Percentiles rank a stretch among this genome's conserved stretches.
Conservation (phyloP, 164 flowering plant genomes). For the Chimonanthus salicifolius region DNA sequence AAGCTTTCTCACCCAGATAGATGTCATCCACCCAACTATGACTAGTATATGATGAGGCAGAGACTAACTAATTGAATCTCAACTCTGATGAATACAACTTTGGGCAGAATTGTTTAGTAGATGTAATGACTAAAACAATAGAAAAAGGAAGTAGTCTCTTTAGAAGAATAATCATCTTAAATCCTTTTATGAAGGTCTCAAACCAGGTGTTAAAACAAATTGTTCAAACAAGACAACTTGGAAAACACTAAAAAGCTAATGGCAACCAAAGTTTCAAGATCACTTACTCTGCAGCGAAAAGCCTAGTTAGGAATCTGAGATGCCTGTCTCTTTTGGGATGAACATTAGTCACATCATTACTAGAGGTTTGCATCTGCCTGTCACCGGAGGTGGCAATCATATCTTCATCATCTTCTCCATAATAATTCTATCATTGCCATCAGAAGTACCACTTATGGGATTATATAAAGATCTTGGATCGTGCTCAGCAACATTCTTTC, state of each 20-base stretch:
- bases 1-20: background rate
- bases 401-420: constrained; percentile 84
- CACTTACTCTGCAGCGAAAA: constrained; percentile 97
- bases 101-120: background rate
- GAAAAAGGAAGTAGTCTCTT: background rate
- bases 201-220: background rate
- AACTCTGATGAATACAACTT: background rate
- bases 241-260: background rate
- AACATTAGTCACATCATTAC: constrained; percentile 27
- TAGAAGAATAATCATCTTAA: background rate
- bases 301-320: constrained; percentile 88
- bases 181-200: background rate
- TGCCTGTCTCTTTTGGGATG: constrained; percentile 46
- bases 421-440: constrained; percentile 37
- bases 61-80: background rate
- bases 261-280: background rate
- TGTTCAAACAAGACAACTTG: background rate
- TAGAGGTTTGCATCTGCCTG: constrained; percentile 22
- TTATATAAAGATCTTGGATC: constrained; percentile 28
- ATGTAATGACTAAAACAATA: background rate
- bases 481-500: constrained; percentile 26
- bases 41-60: background rate
- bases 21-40: background rate
- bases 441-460: constrained; percentile 24
- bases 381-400: constrained; percentile 64